Conservation (phyloP, 2,329 filamentous ascomycete genomes). For the Colletotrichum viniferum region DNA sequence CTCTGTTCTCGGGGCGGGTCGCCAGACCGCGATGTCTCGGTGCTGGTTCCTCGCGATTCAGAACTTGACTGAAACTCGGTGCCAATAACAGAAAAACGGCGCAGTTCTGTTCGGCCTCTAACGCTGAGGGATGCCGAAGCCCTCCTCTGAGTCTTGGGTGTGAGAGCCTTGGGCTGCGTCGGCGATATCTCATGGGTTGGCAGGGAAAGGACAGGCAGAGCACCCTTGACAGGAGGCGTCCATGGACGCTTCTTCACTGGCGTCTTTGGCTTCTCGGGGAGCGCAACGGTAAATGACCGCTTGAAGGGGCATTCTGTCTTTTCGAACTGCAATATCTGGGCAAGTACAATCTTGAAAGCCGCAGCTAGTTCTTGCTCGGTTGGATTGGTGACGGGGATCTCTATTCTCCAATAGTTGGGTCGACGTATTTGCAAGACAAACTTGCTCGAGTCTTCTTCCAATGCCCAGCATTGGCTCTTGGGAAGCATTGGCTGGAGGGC, state of each 20-base stretch:
- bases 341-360: constrained; percentile 71
- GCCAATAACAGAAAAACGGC: constrained; percentile 10
- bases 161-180: constrained; percentile 9
- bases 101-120: constrained; percentile 5
- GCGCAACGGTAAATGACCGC: constrained; percentile 73
- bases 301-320: constrained; percentile 87
- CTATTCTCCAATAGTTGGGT: constrained; percentile 89
- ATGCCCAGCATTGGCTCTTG: constrained; percentile 92
- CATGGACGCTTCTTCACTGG: constrained; percentile 72
- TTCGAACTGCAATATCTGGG: constrained; percentile 81
- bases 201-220: constrained; percentile 39
- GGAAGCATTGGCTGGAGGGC: constrained; percentile 86
- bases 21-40: not conserved
- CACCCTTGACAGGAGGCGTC: constrained; percentile 49
- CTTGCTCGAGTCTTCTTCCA: constrained; percentile 78
- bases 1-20: not conserved
- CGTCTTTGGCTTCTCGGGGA: constrained; percentile 71
- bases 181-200: constrained; percentile 33
- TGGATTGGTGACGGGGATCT: constrained; percentile 70
- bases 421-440: constrained; percentile 87
- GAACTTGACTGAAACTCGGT: constrained; percentile 6
- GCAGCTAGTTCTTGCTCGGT: constrained; percentile 69
- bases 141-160: constrained; percentile 4
- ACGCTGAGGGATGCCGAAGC: constrained; percentile 1
- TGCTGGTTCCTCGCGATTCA: not conserved